Evolutionary conservation across 2,329 filamentous ascomycete genomes (phyloP), one percentile per base, ranked within the genome.

Genomic region (Leptodontidium sp.): DNA sequence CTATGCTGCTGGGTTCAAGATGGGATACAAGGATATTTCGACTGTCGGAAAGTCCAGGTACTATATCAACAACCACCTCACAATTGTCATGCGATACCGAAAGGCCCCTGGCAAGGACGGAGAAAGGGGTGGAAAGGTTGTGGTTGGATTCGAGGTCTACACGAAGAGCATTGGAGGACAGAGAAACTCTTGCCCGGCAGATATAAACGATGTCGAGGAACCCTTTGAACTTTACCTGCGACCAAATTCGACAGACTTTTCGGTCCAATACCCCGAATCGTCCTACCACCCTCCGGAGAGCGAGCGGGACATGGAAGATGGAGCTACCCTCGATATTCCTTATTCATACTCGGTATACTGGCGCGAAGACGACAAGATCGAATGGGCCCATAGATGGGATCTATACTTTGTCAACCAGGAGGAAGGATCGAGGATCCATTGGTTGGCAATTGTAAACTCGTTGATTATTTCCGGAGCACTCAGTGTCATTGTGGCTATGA

Each of bases 311-410:
- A 82, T 86, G 29, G 87, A 90, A 52, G 90, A 92, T 68, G 86
- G 86, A 32, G 87, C 88, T 15, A 92, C 84, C 1, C 79, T 96
- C 61, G 89, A 86, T 1, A 90, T 97, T 63, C 93, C 93, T 0
- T 97, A 94, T 80, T 92, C 93, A 0, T 97, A 97, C 81, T 95
- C 93, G 2, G 91, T 97, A 15, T 97, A 96, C 80, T 97, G 94
- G 82, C 90, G 93, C 63, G 92, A 97, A 78, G 93, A 97, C 70
- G 87, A 90, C 52, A 88, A 86, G 24, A 84, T 97, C 62, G 93
- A 96, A 72, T 97, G 94, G 94, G 84, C 85, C 67, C 93, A 90
- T 74, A 88, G 93, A 65, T 97, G 94, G 93, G 92, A 97, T 76
- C 82, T 95, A 65, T 97, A 97, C 80, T 97, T 97, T 81, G 92